These are phyloP conservation scores for Citrus cavaleriei DNA, from an alignment of 345 rosid species.

Conservation along the genomic window DNA sequence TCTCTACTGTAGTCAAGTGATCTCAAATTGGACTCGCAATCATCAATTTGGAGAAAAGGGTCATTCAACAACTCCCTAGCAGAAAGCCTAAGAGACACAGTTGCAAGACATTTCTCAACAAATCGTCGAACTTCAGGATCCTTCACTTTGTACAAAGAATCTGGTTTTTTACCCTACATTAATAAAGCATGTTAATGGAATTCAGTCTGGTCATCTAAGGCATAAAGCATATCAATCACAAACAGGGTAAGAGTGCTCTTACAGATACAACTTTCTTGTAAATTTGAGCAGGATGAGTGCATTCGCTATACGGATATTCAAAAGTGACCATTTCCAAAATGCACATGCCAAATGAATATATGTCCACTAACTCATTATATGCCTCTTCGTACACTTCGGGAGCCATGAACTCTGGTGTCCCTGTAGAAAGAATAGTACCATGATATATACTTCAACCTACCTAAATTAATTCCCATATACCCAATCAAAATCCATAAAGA, in stretches of 20 bases:
- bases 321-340: slow-evolving; percentile 95
- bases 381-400: slow-evolving; percentile 98
- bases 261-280: slow-evolving; percentile 98
- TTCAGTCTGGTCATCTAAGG: neutral
- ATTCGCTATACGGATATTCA: slow-evolving; percentile 96
- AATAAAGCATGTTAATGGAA: slow-evolving; percentile 19
- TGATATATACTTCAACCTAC: slow-evolving; percentile 1
- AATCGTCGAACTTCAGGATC: slow-evolving; percentile 76
- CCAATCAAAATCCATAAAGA: slow-evolving; percentile 1
- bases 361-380: slow-evolving; percentile 92
- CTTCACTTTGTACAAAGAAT: slow-evolving; percentile 72
- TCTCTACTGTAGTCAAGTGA: slow-evolving; percentile 39
- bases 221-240: neutral
- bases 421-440: slow-evolving; percentile 36
- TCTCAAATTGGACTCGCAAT: slow-evolving; percentile 52
- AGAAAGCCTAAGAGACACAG: slow-evolving; percentile 76
- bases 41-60: slow-evolving; percentile 66
- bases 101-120: slow-evolving; percentile 88
- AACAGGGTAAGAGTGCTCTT: slow-evolving; percentile 29
- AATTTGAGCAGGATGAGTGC: slow-evolving; percentile 93
- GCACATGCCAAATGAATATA: slow-evolving; percentile 98
- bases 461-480: neutral
- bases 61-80: slow-evolving; percentile 82
- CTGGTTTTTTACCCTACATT: slow-evolving; percentile 87
- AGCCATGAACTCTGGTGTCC: slow-evolving; percentile 99